Evolutionary conservation across 1,139 yeast genomes (phyloP).

Genomic region (Pneumocystis murina): DNA sequence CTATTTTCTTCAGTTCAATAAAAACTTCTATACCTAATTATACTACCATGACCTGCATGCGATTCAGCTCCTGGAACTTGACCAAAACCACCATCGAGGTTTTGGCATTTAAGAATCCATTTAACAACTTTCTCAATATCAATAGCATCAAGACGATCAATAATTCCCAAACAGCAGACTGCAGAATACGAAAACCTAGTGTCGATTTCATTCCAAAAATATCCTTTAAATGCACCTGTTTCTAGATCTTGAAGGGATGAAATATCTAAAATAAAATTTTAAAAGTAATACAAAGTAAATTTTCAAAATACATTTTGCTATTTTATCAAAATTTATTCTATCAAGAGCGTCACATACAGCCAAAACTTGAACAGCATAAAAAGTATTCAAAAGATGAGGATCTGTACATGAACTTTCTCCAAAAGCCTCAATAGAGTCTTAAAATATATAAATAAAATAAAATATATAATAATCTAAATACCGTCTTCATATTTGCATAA

Average conservation of each 20-base stretch:
- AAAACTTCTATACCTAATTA: neutral
- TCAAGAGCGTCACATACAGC: conserved; percentile 49
- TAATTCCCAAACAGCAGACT: conserved; percentile 51
- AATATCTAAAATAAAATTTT: conserved; percentile 28
- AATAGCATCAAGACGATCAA: conserved; percentile 47
- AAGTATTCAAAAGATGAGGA: conserved; percentile 72
- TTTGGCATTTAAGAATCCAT: conserved; percentile 56
- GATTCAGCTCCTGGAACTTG: conserved; percentile 88
- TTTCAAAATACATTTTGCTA: conserved; percentile 27
- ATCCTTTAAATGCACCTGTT: conserved; percentile 49
- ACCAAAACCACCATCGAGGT: conserved; percentile 95
- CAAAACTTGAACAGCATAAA: conserved; percentile 73
- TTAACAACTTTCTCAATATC: conserved; percentile 50
- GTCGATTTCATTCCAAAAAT: conserved; percentile 79
- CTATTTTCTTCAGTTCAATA: conserved; percentile 18
- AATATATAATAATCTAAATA: conserved; percentile 5
- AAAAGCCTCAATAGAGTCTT: conserved; percentile 50
- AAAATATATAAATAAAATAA: conserved; percentile 17
- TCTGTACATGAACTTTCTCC: conserved; percentile 85
- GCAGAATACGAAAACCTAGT: conserved; percentile 81
- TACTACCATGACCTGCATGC: conserved; percentile 65
- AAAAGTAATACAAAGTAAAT: neutral
- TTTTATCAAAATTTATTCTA: conserved; percentile 24
- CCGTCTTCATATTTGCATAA: conserved; percentile 38
- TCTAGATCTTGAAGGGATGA: conserved; percentile 45